phyloP scores from a whole-genome alignment of 2,329 filamentous ascomycete species.

The Ceratocystis destructans region DNA sequence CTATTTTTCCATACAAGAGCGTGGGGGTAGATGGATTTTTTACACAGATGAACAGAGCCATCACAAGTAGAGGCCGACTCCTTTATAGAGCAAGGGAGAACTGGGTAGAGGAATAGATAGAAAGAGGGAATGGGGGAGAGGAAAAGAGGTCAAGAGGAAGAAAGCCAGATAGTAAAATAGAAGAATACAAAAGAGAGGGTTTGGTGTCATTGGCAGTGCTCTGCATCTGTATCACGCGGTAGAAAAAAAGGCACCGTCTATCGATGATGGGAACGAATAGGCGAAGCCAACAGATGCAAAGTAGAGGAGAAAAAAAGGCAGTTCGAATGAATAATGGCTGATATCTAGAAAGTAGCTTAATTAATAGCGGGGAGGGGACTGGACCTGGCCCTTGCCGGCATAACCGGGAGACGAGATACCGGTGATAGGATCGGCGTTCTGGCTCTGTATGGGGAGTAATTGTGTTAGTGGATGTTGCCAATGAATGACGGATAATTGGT shows the following conservation, averaged over 20 bases:
- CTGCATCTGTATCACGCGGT: constrained; percentile 10
- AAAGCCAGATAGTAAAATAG: neutral
- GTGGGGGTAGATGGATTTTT: neutral
- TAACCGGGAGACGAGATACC: constrained; percentile 71
- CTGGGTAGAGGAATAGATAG: too few species aligned
- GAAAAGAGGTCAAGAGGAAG: neutral
- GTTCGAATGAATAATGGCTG: constrained; percentile 17
- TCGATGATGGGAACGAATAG: constrained; percentile 26
- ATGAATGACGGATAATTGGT: too few species aligned
- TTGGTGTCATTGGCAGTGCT: constrained; percentile 4
- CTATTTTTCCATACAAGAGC: neutral
- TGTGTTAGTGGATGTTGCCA: constrained; percentile 16
- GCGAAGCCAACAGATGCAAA: constrained; percentile 22
- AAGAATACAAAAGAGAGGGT: neutral
- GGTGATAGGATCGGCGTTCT: constrained; percentile 76
- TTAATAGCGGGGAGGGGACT: constrained; percentile 47
- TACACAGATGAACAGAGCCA: neutral
- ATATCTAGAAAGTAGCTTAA: constrained; percentile 16
- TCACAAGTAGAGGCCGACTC: neutral
- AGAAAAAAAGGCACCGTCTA: constrained; percentile 23
- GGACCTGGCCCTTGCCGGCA: constrained; percentile 63
- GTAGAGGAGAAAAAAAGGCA: constrained; percentile 11
- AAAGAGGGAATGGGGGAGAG: neutral
- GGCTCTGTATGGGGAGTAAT: constrained; percentile 40
- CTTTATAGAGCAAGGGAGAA: neutral